Base-by-base conservation (phyloP, 306 rosid genomes). In the Lithocarpus polystachyus region DNA sequence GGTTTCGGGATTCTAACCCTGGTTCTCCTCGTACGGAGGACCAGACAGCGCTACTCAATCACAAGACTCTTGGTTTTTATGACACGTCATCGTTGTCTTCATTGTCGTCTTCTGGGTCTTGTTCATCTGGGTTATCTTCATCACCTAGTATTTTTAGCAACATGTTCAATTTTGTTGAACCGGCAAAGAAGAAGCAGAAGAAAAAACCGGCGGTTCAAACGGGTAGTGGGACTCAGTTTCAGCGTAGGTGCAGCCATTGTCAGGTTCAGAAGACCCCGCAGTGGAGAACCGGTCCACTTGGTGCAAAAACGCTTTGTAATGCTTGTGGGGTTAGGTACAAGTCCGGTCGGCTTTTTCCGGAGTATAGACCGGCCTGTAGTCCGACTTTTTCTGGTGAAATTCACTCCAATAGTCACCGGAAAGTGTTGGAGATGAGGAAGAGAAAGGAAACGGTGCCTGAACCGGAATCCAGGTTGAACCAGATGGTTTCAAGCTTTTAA, bases 281-380 rank as follows among this genome's bases (percentile, higher is more conserved):
- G 82, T 94, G 99, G 99, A 84, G 99, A 73, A 83, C 99, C 82
- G 99, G 99, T 64, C 99, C 99, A 0, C 74, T 79, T 5, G 99
- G 99, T 1, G 77, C 97, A 1, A 94, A 94, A 83, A 94, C 99
- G 1, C 86, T 94, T 5, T 94, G 99, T 71, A 94, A 94, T 77
- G 99, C 99, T 3, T 94, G 99, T 22, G 99, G 99, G 52, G 99
- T 94, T 40, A 95, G 99, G 11, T 92, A 56, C 86, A 94, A 94
- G 79, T 92, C 97, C 43, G 95, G 97, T 29, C 95, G 99, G 80
- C 97, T 94, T 28, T 92, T 83, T 62, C 93, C 97, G 0, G 99
- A 94, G 80, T 94, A 94, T 43, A 89, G 99, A 87, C 99, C 99
- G 84, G 99, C 99, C 1, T 89, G 94, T 55, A 94, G 99, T 69